Percentiles rank a stretch among this genome's conserved stretches.
Evolutionary conservation across 2,329 filamentous ascomycete genomes (phyloP).

Genomic region (Calycina marina): DNA sequence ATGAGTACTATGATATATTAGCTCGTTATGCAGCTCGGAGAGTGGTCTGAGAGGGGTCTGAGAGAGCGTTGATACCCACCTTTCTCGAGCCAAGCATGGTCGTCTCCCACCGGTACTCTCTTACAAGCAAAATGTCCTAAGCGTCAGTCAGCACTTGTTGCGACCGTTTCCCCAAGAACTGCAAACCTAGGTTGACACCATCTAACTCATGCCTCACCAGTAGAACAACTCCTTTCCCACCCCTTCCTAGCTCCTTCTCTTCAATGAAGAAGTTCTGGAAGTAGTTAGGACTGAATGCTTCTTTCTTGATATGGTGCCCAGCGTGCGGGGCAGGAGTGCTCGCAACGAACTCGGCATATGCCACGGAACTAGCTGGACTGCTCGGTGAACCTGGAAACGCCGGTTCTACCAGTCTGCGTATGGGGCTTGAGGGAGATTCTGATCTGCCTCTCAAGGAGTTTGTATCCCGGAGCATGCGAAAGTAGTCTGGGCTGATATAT

Average conservation of each 20-base stretch:
- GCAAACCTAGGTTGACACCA: constrained; percentile 57
- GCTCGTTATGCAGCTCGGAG: background rate
- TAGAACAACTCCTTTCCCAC: constrained; percentile 87
- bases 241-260: constrained; percentile 70
- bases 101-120: constrained; percentile 85
- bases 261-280: constrained; percentile 89
- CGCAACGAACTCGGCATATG: constrained; percentile 34
- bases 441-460: constrained; percentile 26
- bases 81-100: constrained; percentile 91
- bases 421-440: constrained; percentile 35
- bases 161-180: background rate
- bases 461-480: constrained; percentile 68
- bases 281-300: constrained; percentile 84
- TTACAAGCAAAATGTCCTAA: constrained; percentile 81
- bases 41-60: no score
- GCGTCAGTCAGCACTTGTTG: constrained; percentile 8
- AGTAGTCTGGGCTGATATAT: constrained; percentile 86
- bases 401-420: constrained; percentile 30
- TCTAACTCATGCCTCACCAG: constrained; percentile 90
- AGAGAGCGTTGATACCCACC: no score
- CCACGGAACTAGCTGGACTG: constrained; percentile 15
- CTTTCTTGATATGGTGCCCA: constrained; percentile 62
- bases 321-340: constrained; percentile 30
- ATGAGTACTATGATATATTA: constrained; percentile 44
- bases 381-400: constrained; percentile 13